Percentiles rank a stretch among this genome's conserved stretches.
These are phyloP conservation scores for Colletotrichum lindemuthianum DNA, from an alignment of 2,329 filamentous ascomycete genomes.

Conservation along the genomic window DNA sequence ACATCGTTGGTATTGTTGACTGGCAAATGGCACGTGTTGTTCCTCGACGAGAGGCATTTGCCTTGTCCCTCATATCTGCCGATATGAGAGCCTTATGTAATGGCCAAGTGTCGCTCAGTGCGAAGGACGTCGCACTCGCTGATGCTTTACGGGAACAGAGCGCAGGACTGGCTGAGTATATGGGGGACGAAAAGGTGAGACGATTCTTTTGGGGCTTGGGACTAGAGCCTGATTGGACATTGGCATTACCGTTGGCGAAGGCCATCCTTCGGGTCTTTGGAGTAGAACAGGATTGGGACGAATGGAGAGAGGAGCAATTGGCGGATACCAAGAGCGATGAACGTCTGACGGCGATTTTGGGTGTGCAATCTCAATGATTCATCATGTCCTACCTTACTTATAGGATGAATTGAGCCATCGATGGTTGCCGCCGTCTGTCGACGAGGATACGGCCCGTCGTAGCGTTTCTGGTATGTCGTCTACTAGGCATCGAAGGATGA, in stretches of 20 bases:
- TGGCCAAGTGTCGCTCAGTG: constrained; percentile 32
- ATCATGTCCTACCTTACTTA: no score
- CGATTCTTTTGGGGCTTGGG: constrained; percentile 39
- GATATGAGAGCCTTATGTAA: constrained; percentile 23
- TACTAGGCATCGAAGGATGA: no score
- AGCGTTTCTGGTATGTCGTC: no score
- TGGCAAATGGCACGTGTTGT: constrained; percentile 39
- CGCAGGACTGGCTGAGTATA: neutral
- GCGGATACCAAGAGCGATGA: neutral
- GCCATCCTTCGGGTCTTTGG: constrained; percentile 33
- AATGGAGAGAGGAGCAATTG: constrained; percentile 8
- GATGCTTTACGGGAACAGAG: constrained; percentile 31
- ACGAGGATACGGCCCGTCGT: no score
- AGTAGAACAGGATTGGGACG: constrained; percentile 1
- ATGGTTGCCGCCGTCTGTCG: no score
- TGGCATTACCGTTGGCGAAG: constrained; percentile 37
- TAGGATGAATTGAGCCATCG: no score
- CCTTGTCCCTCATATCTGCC: constrained; percentile 1
- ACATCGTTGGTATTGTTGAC: constrained; percentile 47
- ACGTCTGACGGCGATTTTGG: neutral
- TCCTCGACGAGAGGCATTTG: constrained; percentile 17
- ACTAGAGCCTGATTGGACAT: constrained; percentile 35
- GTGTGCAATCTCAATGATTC: no score
- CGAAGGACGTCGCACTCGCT: constrained; percentile 31
- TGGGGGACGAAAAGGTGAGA: constrained; percentile 37